phyloP scores from a whole-genome alignment of 768 basidiomycete genomes.

The Phanerochaete carnosa region DNA sequence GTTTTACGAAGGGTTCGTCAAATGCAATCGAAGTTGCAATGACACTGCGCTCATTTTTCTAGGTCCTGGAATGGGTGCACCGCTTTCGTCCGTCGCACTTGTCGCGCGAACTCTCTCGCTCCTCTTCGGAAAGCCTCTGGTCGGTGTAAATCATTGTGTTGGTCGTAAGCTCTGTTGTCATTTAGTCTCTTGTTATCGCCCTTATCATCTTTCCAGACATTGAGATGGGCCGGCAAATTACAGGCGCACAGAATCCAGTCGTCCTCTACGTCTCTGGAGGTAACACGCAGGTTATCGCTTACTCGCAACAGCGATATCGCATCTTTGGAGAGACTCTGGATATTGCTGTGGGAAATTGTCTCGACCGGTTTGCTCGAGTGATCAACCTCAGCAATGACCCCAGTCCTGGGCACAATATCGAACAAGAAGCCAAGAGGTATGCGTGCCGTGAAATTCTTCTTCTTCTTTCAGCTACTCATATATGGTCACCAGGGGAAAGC shows the following conservation, averaged over 20 bases:
- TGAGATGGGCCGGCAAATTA: slow-evolving; percentile 96
- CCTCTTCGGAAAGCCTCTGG: slow-evolving; percentile 84
- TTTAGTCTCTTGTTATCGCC: too few species aligned
- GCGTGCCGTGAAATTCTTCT: slow-evolving; percentile 13
- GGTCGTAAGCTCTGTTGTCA: slow-evolving; percentile 95
- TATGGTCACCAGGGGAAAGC: slow-evolving; percentile 60
- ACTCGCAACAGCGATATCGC: slow-evolving; percentile 94
- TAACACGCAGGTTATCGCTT: slow-evolving; percentile 98
- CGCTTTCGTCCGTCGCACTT: slow-evolving; percentile 90
- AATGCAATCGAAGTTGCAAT: not conserved
- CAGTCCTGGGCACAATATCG: slow-evolving; percentile 95
- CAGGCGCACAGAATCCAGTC: slow-evolving; percentile 91
- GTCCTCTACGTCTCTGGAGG: slow-evolving; percentile 98
- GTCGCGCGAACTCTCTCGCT: slow-evolving; percentile 90
- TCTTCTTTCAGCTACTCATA: slow-evolving; percentile 5
- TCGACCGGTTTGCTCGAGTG: slow-evolving; percentile 95
- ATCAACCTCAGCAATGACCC: slow-evolving; percentile 95
- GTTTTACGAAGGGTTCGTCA: slow-evolving; percentile 86
- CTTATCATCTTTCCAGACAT: slow-evolving; percentile 83
- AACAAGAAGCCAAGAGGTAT: slow-evolving; percentile 90
- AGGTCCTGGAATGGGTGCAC: slow-evolving; percentile 99
- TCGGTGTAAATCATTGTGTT: slow-evolving; percentile 99
- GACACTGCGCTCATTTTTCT: not conserved
- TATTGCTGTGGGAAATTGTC: slow-evolving; percentile 98
- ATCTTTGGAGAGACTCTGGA: slow-evolving; percentile 99